These are phyloP conservation scores for Linum tenue DNA, from an alignment of 345 rosid species.

Conservation along the genomic window DNA sequence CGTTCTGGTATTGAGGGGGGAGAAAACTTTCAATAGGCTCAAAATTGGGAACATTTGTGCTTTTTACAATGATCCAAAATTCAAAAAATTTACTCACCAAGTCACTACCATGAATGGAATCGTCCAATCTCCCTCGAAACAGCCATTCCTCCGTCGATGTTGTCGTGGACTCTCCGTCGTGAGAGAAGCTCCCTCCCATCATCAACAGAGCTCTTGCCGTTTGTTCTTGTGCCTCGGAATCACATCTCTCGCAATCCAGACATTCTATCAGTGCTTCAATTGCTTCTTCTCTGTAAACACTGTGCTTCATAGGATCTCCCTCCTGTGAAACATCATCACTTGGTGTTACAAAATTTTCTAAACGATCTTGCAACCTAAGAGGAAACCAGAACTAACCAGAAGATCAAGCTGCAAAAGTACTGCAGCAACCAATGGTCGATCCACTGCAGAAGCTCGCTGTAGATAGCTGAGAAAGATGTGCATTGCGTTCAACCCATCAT, in stretches of 20 bases:
- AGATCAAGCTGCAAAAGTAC: constrained; percentile 55
- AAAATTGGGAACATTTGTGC: too few species aligned
- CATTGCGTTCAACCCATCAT: constrained; percentile 41
- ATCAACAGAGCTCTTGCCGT: constrained; percentile 43
- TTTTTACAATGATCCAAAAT: too few species aligned
- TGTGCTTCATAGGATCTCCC: constrained; percentile 42
- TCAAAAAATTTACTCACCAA: constrained; percentile 22
- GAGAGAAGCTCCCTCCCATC: constrained; percentile 38
- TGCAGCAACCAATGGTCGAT: constrained; percentile 43
- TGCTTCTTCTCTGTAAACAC: constrained; percentile 56
- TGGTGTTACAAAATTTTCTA: constrained; percentile 12
- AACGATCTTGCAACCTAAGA: background rate
- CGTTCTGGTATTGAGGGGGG: constrained; percentile 19
- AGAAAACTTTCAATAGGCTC: background rate
- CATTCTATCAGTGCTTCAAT: constrained; percentile 36
- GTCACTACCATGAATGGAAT: constrained; percentile 10
- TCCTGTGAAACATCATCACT: constrained; percentile 30
- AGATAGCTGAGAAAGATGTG: constrained; percentile 43
- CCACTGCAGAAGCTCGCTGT: constrained; percentile 36
- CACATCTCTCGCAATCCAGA: constrained; percentile 27
- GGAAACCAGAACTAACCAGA: constrained; percentile 29
- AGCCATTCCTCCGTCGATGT: constrained; percentile 31
- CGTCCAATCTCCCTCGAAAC: constrained; percentile 20
- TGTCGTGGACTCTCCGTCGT: constrained; percentile 22
- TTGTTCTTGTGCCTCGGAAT: constrained; percentile 41